Percentiles rank a stretch among this genome's conserved stretches.
Evolutionary conservation across 139 green algal species (phyloP).

Genomic region (Micractinium sp.): DNA sequence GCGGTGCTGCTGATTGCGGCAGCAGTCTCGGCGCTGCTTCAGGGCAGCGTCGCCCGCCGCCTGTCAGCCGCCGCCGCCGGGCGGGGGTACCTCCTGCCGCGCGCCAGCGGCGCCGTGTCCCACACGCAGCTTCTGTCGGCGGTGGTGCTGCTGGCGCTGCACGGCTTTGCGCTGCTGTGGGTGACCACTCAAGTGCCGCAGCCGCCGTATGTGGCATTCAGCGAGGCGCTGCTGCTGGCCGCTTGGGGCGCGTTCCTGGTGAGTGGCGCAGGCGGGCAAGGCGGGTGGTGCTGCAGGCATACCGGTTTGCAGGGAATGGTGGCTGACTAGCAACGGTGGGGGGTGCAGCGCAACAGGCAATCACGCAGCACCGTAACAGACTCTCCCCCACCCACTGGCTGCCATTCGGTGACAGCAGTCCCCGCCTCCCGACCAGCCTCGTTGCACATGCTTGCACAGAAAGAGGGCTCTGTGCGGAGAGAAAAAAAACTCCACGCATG

Average conservation of each 20-base stretch:
- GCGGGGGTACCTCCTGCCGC: not conserved
- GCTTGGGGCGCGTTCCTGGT: constrained; percentile 24
- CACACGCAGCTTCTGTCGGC: constrained; percentile 5
- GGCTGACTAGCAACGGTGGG: no score
- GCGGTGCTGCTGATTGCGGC: not conserved
- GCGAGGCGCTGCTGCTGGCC: constrained; percentile 23
- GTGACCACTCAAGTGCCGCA: not conserved
- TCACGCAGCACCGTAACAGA: no score
- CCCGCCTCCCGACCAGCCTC: not conserved
- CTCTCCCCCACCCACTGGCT: no score
- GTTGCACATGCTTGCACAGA: no score
- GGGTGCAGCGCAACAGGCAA: no score
- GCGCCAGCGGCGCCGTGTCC: not conserved
- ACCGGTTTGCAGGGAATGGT: no score
- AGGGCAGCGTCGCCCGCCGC: not conserved
- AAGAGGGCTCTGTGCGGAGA: no score
- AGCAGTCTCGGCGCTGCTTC: not conserved
- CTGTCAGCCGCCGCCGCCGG: not conserved
- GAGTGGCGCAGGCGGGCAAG: not conserved
- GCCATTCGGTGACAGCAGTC: no score
- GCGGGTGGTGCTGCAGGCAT: not conserved
- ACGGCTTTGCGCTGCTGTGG: constrained; percentile 33
- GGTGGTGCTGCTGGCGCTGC: not conserved
- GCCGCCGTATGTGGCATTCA: constrained; percentile 19
- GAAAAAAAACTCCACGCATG: no score